Conservation (phyloP, 2,329 filamentous ascomycete genomes). For the Stagonosporopsis cucurbitacearum region DNA sequence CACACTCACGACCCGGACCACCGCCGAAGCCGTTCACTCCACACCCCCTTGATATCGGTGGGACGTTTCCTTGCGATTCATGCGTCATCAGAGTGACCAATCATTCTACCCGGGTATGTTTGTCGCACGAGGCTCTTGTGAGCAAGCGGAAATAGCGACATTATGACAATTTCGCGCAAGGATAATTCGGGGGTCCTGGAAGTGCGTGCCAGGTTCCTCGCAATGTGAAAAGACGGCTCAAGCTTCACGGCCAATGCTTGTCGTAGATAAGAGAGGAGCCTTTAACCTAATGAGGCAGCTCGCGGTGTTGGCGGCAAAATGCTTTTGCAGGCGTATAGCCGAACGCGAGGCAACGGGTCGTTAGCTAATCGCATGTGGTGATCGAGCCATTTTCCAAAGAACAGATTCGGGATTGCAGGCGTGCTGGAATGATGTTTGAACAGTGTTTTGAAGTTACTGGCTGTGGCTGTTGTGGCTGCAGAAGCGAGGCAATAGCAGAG, state of each 20-base stretch:
- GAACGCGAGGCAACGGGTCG: not conserved
- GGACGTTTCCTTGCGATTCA: not conserved
- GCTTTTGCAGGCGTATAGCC: not conserved
- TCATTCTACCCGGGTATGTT: not conserved
- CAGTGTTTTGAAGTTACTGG: not conserved
- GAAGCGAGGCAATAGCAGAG: not conserved
- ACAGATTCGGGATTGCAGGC: not conserved
- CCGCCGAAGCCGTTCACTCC: not conserved
- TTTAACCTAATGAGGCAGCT: conserved; percentile 31
- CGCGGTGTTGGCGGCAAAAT: conserved; percentile 4
- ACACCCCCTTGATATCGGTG: conserved; percentile 11
- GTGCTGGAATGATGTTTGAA: not conserved
- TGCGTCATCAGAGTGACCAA: not conserved
- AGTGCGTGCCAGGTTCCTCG: not conserved
- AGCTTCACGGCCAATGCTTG: conserved; percentile 35
- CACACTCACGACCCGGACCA: conserved; percentile 19
- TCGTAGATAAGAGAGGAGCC: conserved; percentile 22
- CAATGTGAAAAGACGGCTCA: conserved; percentile 16
- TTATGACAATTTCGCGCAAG: not conserved
- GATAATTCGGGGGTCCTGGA: not conserved
- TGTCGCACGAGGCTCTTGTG: not conserved
- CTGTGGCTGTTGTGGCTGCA: not conserved
- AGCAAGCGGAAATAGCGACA: conserved; percentile 4
- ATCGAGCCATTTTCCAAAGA: not conserved
- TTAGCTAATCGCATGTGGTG: not conserved